Conservation (phyloP, 2,329 filamentous ascomycete species). For the Stachybotrys chlorohalonatus region DNA sequence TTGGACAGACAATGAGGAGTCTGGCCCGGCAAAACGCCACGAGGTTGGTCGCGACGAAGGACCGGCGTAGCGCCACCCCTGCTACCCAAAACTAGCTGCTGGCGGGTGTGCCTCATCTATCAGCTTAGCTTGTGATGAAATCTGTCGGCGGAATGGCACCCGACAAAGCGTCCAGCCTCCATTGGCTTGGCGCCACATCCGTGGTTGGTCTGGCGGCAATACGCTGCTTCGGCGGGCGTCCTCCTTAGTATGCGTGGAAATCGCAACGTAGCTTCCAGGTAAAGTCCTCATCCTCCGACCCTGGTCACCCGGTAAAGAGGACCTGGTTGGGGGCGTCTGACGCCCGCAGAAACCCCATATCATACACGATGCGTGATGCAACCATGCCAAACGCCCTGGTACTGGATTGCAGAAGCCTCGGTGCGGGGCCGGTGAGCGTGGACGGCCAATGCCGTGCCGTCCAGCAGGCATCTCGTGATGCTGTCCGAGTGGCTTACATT, state of each 20-base stretch:
- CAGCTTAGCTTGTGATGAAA: too few relatives aligned
- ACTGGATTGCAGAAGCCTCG: neutral
- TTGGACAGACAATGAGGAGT: too few relatives aligned
- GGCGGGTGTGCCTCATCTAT: too few relatives aligned
- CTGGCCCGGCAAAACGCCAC: too few relatives aligned
- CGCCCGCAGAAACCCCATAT: neutral
- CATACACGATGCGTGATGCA: neutral
- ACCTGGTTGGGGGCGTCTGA: neutral
- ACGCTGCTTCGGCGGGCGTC: neutral
- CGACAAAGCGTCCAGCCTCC: neutral
- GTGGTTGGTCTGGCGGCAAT: neutral
- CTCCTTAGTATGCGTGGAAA: neutral
- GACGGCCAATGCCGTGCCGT: neutral
- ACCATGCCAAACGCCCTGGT: neutral
- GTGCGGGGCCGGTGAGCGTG: neutral
- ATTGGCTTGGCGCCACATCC: neutral
- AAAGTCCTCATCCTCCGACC: neutral
- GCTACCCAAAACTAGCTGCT: too few relatives aligned
- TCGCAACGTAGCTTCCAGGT: neutral
- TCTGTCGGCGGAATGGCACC: neutral
- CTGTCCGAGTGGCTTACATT: neutral
- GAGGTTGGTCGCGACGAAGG: too few relatives aligned
- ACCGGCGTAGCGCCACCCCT: too few relatives aligned
- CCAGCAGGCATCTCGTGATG: neutral
- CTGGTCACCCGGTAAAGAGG: neutral